These are phyloP conservation scores for Solanum chiquidenum DNA, from an alignment of 257 asterid species.

Conservation along the genomic window DNA sequence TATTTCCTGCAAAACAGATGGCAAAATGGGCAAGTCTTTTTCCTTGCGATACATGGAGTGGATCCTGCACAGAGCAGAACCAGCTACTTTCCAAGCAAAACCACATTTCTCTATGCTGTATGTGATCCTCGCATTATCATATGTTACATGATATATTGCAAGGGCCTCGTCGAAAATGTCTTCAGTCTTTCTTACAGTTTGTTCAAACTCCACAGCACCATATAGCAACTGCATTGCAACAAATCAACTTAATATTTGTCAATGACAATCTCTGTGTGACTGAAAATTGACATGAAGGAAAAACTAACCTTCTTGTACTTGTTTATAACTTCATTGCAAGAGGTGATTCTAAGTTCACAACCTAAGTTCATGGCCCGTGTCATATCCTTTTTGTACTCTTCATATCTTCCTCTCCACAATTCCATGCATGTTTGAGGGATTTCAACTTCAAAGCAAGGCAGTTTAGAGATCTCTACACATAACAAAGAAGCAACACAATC, in stretches of 20 bases:
- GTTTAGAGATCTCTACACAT: constrained; percentile 40
- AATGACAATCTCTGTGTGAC: neutral
- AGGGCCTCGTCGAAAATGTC: constrained; percentile 48
- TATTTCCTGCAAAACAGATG: constrained; percentile 43
- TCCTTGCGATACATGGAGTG: constrained; percentile 30
- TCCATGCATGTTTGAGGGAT: constrained; percentile 12
- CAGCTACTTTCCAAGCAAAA: constrained; percentile 76
- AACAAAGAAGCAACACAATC: neutral
- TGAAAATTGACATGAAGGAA: neutral
- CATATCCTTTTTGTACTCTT: constrained; percentile 41
- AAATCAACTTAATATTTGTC: neutral
- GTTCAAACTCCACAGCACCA: constrained; percentile 49
- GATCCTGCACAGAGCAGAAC: constrained; percentile 43
- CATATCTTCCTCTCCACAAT: constrained; percentile 32
- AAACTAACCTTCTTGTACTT: constrained; percentile 53
- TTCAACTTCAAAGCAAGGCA: constrained; percentile 32
- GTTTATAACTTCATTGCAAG: constrained; percentile 41
- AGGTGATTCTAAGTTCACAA: constrained; percentile 19
- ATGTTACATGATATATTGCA: constrained; percentile 50
- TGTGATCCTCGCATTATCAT: constrained; percentile 19
- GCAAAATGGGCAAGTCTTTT: constrained; percentile 22
- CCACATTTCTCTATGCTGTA: constrained; percentile 24
- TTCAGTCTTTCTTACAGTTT: constrained; percentile 20
- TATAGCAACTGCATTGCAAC: constrained; percentile 44
- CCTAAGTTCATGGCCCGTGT: constrained; percentile 10